phyloP scores from a whole-genome alignment of 306 rosid species.

The Lagenaria siceraria region DNA sequence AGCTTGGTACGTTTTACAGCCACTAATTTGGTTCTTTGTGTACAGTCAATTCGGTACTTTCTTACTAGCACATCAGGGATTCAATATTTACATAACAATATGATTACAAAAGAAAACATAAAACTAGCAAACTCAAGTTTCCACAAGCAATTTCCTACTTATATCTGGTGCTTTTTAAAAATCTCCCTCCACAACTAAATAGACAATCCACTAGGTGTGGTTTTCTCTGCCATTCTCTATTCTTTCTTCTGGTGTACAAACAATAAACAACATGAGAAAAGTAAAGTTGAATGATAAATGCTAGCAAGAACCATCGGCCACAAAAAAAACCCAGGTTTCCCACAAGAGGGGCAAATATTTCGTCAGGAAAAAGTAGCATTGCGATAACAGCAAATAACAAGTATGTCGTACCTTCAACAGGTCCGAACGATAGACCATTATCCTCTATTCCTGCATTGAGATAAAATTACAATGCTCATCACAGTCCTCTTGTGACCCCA shows the following conservation, averaged over 20 bases:
- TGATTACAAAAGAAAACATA: background rate
- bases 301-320: background rate
- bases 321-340: background rate
- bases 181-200: background rate
- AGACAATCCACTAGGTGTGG: background rate
- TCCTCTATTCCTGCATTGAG: conserved; percentile 71
- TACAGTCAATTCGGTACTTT: background rate
- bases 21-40: background rate
- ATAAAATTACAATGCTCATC: conserved; percentile 3
- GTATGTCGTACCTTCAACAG: conserved; percentile 69
- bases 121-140: background rate
- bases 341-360: background rate
- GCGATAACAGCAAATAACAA: conserved; percentile 3
- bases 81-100: background rate
- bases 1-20: background rate
- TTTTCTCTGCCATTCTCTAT: background rate
- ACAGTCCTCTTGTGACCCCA: background rate
- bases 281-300: background rate
- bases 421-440: conserved; percentile 71
- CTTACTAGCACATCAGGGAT: background rate
- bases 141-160: background rate
- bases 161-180: background rate
- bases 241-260: background rate
- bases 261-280: background rate
- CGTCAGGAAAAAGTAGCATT: background rate